Evolutionary conservation across 352 stramenopile species (phyloP).

Genomic region (Blastocystis sp.): DNA sequence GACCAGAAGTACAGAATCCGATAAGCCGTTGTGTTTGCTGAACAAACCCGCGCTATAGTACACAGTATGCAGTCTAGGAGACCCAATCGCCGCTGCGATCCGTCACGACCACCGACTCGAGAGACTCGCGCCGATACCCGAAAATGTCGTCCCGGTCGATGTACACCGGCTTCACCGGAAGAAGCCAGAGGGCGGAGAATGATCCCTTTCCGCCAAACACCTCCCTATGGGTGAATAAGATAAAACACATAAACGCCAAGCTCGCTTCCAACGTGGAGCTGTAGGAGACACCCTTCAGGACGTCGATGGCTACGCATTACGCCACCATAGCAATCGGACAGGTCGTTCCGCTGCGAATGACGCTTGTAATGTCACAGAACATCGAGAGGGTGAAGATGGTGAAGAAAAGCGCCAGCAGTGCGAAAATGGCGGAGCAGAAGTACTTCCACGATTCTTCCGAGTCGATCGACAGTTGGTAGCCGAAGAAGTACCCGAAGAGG

Average conservation of each 20-base stretch:
- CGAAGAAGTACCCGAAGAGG: conserved; percentile 36
- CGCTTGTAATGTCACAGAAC: conserved; percentile 9
- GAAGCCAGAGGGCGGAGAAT: conserved; percentile 29
- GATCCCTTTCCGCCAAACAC: conserved; percentile 62
- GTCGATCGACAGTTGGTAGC: conserved; percentile 18
- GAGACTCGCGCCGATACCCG: background rate
- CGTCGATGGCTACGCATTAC: conserved; percentile 37
- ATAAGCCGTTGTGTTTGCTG: background rate
- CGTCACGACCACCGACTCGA: background rate
- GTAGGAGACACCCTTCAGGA: conserved; percentile 31
- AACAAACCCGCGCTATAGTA: background rate
- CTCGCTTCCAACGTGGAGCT: too few relatives aligned
- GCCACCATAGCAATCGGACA: background rate
- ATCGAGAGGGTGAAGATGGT: conserved; percentile 23
- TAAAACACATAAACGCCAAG: background rate
- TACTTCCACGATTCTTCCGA: background rate
- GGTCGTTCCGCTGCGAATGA: conserved; percentile 28
- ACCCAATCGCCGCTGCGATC: background rate
- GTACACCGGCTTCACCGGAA: conserved; percentile 23
- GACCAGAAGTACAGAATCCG: conserved; percentile 66
- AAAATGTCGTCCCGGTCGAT: conserved; percentile 28
- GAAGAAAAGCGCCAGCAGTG: conserved; percentile 35
- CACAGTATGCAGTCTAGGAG: background rate
- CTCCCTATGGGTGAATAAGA: background rate
- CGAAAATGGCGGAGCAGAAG: conserved; percentile 6